Percentiles rank a stretch among this genome's conserved stretches.
Evolutionary conservation across 2,329 filamentous ascomycete genomes (phyloP).

Genomic region (Mycocentrospora acerina): DNA sequence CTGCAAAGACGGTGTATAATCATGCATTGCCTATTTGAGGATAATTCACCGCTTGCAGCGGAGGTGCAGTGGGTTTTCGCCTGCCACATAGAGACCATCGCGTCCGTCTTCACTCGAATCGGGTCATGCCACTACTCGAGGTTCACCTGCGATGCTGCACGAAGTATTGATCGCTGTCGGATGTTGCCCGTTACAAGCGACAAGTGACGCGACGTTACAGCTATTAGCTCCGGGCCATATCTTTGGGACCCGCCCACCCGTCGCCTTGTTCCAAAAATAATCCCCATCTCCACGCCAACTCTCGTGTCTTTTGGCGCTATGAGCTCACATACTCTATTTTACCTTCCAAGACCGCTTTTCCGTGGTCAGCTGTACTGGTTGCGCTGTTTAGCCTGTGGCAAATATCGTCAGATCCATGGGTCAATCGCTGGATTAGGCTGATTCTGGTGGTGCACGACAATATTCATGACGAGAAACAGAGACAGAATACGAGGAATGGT

Average conservation of each 20-base stretch:
- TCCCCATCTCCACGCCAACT: slow-evolving; percentile 22
- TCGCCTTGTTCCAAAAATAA: slow-evolving; percentile 39
- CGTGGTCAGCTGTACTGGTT: slow-evolving; percentile 31
- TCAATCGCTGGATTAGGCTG: slow-evolving; percentile 19
- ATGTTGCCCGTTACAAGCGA: slow-evolving; percentile 22
- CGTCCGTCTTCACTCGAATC: no score
- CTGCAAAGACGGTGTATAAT: no score
- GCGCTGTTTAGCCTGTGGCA: slow-evolving; percentile 20
- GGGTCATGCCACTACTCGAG: not conserved
- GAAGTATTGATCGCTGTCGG: slow-evolving; percentile 34
- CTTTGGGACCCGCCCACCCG: slow-evolving; percentile 24
- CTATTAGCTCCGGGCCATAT: slow-evolving; percentile 28
- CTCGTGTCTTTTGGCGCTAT: slow-evolving; percentile 33
- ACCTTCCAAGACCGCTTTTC: slow-evolving; percentile 14
- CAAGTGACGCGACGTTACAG: slow-evolving; percentile 30
- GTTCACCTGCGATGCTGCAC: slow-evolving; percentile 14
- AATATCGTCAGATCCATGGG: slow-evolving; percentile 17
- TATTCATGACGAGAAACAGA: slow-evolving; percentile 19
- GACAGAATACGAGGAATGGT: slow-evolving; percentile 15
- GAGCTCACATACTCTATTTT: slow-evolving; percentile 31
- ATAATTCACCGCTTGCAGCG: no score
- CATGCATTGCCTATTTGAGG: no score
- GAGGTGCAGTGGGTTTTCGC: no score
- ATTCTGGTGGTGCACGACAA: slow-evolving; percentile 21
- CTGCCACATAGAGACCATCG: no score